Evolutionary conservation across 768 basidiomycete species (phyloP), one percentile per base, ranked within the genome.

Genomic region (Solioccasus polychromus): DNA sequence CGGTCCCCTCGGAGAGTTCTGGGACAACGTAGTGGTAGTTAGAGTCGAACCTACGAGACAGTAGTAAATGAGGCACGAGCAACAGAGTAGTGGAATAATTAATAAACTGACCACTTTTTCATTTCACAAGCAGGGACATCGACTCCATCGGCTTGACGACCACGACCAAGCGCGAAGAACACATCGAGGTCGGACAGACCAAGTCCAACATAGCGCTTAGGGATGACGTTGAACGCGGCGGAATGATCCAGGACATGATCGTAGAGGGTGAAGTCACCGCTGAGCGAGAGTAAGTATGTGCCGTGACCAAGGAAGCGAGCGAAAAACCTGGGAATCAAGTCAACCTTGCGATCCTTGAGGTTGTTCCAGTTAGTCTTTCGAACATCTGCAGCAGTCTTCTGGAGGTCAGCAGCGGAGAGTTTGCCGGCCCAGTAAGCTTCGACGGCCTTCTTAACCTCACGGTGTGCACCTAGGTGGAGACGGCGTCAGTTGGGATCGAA

Each of bases 11-110:
- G 8, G 89, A 89, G 70, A 96, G 82, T 73, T 96, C 96, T 45
- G 94, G 94, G 48, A 98, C 96, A 68, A 98, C 93, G 64, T 85
- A 94, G 76, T 98, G 94, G 77, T 96, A 98, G 82, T 96, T 97
- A 40, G 92, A 93, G 72, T 96, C 92, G 68, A 93, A 95, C 92
- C 92, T 94, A 51, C 39, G 26, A 44, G 17, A 12, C 23, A 51
- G 37, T 24, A 9, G 20, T 11, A 5, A 36, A 23, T 47, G 23
- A 60, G 31, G 3, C 15, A 38, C 29, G 14, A 32, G 14, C 6
- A 32, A 29, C 26, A 43, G 14, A 20, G 7, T 23, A 24, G 23
- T 12, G 14, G 42, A 3, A n/a, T n/a, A 44, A 45, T 17, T 20
- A 26, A 35, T 31, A 29, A 24, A 74, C 83, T 59, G 63, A 91